Evolutionary conservation across 2,329 filamentous ascomycete species (phyloP), one percentile per base, ranked within the genome.

Genomic region (Aureobasidium namibiae): DNA sequence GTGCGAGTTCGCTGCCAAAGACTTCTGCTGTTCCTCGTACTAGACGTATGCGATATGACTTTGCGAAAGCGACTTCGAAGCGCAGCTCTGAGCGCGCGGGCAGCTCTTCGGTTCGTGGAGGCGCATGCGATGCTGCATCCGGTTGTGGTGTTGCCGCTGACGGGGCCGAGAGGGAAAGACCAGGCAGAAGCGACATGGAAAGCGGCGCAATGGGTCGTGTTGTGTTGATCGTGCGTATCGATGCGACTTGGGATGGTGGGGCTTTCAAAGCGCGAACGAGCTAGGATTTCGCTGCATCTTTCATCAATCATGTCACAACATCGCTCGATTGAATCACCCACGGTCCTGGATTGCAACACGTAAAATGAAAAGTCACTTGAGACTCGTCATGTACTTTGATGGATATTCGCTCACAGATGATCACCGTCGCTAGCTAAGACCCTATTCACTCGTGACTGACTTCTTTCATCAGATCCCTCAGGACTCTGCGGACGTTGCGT

Each of bases 1-100:
- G 81, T 11, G 91, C 91, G 44, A 99, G 87, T 75, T 99, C 94
- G 59, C 92, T 92, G 70, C 94, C 94, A 70, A 97, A 96, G 69
- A 95, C 85, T 73, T 99, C 94, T 50, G 92, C 94, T 1, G 87
- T 90, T 62, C 94, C 94, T 34, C 82, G 84, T 59, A 90, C 75
- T 26, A 97, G 79, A 76, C 91, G 74, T 65, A 80, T 67, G 56
- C 60, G 69, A 67, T 72, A 73, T 36, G 63, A 56, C 52, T 67
- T 67, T 16, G 61, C 61, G 60, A 72, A 72, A 3, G 66, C 67
- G 29, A 73, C 68, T 57, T 75, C 73, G 65, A 74, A 74, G 26
- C 73, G 69, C 65, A 72, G 73, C 70, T 80, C 78, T 38, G 75
- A 74, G 63, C 74, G 73, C n/a, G 76, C 68, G 10, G 70, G 63